Conservation (phyloP, 352 stramenopile species). For the Phytophthora multivora region DNA sequence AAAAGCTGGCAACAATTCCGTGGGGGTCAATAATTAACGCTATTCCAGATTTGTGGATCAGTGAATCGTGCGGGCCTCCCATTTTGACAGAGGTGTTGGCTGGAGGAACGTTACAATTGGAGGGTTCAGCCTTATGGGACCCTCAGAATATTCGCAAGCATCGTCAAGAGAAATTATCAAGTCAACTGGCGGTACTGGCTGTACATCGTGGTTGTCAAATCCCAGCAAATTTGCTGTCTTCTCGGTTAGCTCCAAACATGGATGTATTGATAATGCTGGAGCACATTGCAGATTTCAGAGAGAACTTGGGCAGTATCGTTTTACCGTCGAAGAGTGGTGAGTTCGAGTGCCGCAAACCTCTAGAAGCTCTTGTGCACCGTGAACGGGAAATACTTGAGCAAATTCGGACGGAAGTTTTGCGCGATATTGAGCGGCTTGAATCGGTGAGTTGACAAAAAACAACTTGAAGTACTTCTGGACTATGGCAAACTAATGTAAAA, state of each 20-base stretch:
- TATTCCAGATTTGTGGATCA: conserved; percentile 18
- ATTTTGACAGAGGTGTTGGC: conserved; percentile 5
- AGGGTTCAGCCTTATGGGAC: conserved; percentile 17
- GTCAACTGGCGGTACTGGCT: conserved; percentile 10
- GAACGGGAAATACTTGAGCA: conserved; percentile 24
- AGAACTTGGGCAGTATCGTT: conserved; percentile 2
- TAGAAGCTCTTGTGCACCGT: conserved; percentile 29
- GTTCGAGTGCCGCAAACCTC: conserved; percentile 38
- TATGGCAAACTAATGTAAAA: too few species aligned
- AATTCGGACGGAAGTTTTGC: conserved; percentile 17
- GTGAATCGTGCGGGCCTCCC: conserved; percentile 15
- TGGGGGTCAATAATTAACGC: conserved; percentile 23
- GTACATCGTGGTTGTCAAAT: conserved; percentile 9
- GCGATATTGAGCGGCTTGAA: conserved; percentile 32
- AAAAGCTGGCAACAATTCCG: conserved; percentile 22
- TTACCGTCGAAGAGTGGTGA: not conserved
- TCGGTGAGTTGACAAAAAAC: conserved; percentile 19
- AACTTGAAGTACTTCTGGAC: too few species aligned
- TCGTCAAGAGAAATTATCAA: conserved; percentile 1
- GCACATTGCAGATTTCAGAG: conserved; percentile 6
- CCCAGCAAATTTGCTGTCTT: not conserved
- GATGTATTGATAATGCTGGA: conserved; percentile 11
- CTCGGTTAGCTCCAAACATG: not conserved
- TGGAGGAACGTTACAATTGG: not conserved
- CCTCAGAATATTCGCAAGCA: conserved; percentile 11